Evolutionary conservation across 139 green algal genomes (phyloP), one percentile per base, ranked within the genome.

Genomic region (Coelastrella sp.): DNA sequence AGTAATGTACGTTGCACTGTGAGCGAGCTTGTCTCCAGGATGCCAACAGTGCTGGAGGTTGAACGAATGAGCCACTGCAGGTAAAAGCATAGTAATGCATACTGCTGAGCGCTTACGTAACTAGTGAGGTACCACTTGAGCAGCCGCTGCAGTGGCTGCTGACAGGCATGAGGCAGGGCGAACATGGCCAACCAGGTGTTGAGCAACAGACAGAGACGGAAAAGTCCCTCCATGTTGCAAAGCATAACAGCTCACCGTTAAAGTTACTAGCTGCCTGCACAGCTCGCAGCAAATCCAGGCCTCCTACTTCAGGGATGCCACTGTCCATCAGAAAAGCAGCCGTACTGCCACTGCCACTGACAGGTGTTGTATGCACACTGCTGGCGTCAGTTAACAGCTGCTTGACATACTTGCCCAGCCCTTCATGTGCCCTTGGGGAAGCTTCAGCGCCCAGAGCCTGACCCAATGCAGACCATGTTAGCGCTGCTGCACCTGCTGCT

Each of bases 391-490:
- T 19, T 20, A 82, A 4, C 68, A 88, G 20, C 57, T 88, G 84
- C 68, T 81, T 73, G 11, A 88, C 84, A 12, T 68, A 35, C 35
- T 80, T 27, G 5, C 49, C 84, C 19, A 88, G 68, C 19, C 84
- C 84, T 49, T 88, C 84, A 68, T 61, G 22, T 10, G 84, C 84
- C 17, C n/a, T 68, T 61, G 84, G 49, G 7, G 58, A 78, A 7
- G 84, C 84, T 12, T 80, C 68, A n/a, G 49, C 66, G 58, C 84
- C 84, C 20, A 88, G 20, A 27, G 7, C 57, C 49, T 60, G 49
- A 14, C 84, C 84, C 22, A 88, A 73, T 20, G 56, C 57, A 59
- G 84, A 88, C 84, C 84, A 88, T 10, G 49, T 81, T 57, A 88
- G 49, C 15, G 84, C 84, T 65, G 84, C 84, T 25, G 68, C 84